Evolutionary conservation across 2,329 filamentous ascomycete genomes (phyloP), one percentile per base, ranked within the genome.

Genomic region (Parastagonospora nodorum): DNA sequence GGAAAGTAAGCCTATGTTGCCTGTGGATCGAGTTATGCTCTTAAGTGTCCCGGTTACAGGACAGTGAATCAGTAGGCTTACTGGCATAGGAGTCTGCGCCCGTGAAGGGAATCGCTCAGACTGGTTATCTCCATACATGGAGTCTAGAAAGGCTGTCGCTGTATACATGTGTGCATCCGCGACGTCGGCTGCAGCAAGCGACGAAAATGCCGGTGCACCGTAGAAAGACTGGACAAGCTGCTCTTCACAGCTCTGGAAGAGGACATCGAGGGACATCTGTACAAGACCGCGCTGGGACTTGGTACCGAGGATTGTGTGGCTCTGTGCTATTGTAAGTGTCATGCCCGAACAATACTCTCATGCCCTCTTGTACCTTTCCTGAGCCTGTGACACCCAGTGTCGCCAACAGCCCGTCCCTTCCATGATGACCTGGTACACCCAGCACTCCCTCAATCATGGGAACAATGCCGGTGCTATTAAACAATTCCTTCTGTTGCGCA

Each of bases 301-400:
- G 10, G 90, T 95, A 48, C 94, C 94, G 12, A 99, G 83, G 53
- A 97, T 96, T 0, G 94, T 99, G 73, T 99, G 93, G 57, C 90
- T 95, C 93, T 97, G 33, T 19, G 15, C 8, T 12, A 28, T 27
- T 15, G 12, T 66, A 32, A 66, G 49, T 15, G 41, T 40, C 4
- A 12, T 11, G 2, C 7, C 27, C 1, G 12, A 5, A 4, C 16
- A 52, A 32, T 3, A n/a, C 65, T 51, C 41, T 11, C 15, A 8
- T 9, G 5, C 8, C 5, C 1, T 3, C 10, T 30, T 45, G 39
- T 67, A 96, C 93, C 86, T 99, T 99, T 73, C 94, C 94, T 42
- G 92, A 97, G 10, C 94, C 94, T 7, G 93, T 97, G 37, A 97
- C 92, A 12, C 94, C 94, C 50, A 99, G 75, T 6, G 94, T 97